Evolutionary conservation across 2,329 filamentous ascomycete genomes (phyloP).

Genomic region (Aspergillus spinulosporus): DNA sequence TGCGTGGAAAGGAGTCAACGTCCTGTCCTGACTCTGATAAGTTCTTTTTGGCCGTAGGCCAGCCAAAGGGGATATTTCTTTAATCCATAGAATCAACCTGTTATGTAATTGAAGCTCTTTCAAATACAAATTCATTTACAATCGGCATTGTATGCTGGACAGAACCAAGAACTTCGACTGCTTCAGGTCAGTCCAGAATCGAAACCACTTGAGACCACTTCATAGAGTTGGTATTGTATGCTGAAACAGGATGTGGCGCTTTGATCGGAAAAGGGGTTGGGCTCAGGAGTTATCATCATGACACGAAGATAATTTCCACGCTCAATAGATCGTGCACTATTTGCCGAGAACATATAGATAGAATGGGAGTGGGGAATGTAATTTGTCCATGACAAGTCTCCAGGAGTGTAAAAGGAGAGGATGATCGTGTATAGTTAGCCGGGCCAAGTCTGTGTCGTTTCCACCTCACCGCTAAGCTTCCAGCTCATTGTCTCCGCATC

Average conservation of each 20-base stretch:
- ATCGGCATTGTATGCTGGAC: neutral
- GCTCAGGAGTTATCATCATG: neutral
- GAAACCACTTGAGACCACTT: neutral
- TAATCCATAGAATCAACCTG: too few species aligned
- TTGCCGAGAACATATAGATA: neutral
- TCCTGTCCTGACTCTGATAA: too few species aligned
- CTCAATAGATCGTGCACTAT: constrained; percentile 1
- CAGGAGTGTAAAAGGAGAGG: neutral
- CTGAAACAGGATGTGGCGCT: neutral
- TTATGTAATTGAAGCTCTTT: too few species aligned
- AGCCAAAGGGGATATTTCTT: too few species aligned
- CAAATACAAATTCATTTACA: too few species aligned
- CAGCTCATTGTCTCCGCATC: constrained; percentile 23
- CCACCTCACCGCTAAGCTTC: constrained; percentile 21
- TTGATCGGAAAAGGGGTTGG: neutral
- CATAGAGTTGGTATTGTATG: too few species aligned
- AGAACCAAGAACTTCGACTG: neutral
- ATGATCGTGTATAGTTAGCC: neutral
- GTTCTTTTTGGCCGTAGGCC: too few species aligned
- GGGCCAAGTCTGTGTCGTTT: neutral
- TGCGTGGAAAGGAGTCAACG: too few species aligned
- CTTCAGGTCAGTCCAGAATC: too few species aligned
- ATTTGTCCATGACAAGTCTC: neutral
- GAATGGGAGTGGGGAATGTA: neutral
- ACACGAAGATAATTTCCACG: neutral